Percentiles rank a stretch among this genome's conserved stretches.
Conservation (phyloP, 305 asterid genomes). For the Solanum aculeatissimum region DNA sequence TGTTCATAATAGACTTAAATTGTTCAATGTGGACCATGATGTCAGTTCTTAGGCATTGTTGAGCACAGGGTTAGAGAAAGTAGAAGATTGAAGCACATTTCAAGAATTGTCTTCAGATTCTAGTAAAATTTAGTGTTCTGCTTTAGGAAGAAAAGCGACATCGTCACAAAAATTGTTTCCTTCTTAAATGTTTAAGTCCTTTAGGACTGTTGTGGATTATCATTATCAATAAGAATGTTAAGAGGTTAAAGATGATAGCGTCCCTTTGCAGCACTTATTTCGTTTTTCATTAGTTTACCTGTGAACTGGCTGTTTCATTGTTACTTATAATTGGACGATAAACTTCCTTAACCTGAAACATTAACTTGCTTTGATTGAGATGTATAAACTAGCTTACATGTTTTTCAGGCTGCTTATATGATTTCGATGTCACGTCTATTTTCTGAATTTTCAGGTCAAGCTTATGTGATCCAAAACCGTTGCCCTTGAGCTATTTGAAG, state of each 20-base stretch:
- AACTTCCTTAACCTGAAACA: neutral
- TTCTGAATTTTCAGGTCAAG: conserved; percentile 45
- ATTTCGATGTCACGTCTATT: neutral
- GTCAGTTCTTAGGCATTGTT: neutral
- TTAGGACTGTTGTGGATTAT: neutral
- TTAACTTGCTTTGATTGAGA: neutral
- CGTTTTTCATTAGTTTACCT: neutral
- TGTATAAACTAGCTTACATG: neutral
- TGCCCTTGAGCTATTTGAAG: conserved; percentile 42
- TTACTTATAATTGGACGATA: neutral
- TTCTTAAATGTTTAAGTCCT: neutral
- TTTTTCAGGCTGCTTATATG: neutral
- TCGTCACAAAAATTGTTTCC: neutral
- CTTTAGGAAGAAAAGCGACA: neutral
- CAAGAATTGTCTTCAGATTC: neutral
- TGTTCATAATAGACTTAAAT: neutral
- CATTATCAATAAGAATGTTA: neutral
- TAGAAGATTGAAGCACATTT: neutral
- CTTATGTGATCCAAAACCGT: conserved; percentile 58
- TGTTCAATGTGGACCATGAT: neutral
- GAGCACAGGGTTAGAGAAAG: neutral
- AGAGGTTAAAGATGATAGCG: neutral
- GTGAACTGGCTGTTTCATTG: neutral
- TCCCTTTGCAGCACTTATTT: neutral
- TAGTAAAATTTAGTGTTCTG: neutral